phyloP scores from a whole-genome alignment of 345 rosid genomes.

The Mallotus nudiflorus region DNA sequence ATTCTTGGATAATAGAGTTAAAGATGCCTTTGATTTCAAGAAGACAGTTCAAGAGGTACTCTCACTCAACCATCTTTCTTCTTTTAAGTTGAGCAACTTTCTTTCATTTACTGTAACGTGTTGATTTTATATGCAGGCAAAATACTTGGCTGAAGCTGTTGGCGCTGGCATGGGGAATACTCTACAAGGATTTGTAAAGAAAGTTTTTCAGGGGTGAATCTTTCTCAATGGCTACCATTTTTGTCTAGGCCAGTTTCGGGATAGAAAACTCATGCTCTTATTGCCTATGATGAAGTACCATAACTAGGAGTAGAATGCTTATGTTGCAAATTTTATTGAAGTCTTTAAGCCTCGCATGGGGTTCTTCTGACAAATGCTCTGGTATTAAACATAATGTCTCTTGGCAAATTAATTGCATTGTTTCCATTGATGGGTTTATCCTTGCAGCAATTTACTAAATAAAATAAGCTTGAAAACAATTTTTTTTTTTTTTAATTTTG shows the following conservation, averaged over 20 bases:
- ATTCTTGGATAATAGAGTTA: constrained; percentile 76
- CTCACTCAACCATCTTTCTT: constrained; percentile 1
- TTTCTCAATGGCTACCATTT: background rate
- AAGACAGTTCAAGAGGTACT: constrained; percentile 86
- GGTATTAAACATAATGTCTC: background rate
- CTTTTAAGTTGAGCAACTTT: background rate
- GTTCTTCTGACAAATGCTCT: background rate
- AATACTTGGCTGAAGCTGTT: constrained; percentile 81
- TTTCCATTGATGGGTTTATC: background rate
- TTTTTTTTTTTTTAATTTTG: too few species aligned
- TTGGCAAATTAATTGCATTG: background rate
- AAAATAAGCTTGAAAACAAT: background rate
- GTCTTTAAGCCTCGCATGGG: background rate
- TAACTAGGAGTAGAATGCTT: background rate
- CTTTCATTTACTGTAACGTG: constrained; percentile 1
- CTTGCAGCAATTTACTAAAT: background rate
- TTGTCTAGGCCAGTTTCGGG: background rate
- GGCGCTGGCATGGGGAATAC: constrained; percentile 89
- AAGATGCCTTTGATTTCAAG: constrained; percentile 88
- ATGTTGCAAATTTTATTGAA: background rate
- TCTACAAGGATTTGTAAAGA: constrained; percentile 67
- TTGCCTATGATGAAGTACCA: background rate
- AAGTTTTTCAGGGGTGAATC: constrained; percentile 45
- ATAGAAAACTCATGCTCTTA: background rate
- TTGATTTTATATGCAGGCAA: constrained; percentile 55